These are phyloP conservation scores for Colletotrichum tofieldiae DNA, from an alignment of 2,329 filamentous ascomycete genomes.

Conservation along the genomic window DNA sequence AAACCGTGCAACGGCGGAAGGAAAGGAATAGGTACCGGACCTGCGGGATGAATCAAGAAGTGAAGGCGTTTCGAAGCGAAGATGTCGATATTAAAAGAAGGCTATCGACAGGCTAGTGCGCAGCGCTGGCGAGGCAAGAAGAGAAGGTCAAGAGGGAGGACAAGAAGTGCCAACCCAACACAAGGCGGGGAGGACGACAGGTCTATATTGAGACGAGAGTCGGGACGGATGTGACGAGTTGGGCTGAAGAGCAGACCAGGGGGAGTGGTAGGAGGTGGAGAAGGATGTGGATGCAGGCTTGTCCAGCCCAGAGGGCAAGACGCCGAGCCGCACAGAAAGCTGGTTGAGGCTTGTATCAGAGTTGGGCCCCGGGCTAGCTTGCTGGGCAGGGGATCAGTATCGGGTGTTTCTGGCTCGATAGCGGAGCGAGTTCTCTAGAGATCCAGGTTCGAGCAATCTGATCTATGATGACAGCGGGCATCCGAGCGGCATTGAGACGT, in stretches of 20 bases:
- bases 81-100: constrained; percentile 65
- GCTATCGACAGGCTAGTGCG: constrained; percentile 68
- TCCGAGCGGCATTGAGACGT: constrained; percentile 65
- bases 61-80: constrained; percentile 50
- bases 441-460: constrained; percentile 66
- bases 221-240: constrained; percentile 41
- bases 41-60: constrained; percentile 56
- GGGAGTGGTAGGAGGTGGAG: constrained; percentile 17
- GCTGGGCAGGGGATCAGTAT: constrained; percentile 53
- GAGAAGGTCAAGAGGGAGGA: constrained; percentile 50
- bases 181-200: constrained; percentile 45
- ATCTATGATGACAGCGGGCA: constrained; percentile 69
- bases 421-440: constrained; percentile 57
- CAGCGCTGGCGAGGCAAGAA: constrained; percentile 60
- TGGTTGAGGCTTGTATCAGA: constrained; percentile 57
- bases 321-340: constrained; percentile 49
- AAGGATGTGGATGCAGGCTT: constrained; percentile 35
- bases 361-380: constrained; percentile 51
- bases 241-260: constrained; percentile 36
- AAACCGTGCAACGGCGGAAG: constrained; percentile 46
- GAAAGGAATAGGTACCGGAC: constrained; percentile 66
- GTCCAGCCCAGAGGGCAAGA: constrained; percentile 57
- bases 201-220: constrained; percentile 56
- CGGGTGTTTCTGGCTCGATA: constrained; percentile 57
- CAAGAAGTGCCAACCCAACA: constrained; percentile 44